Conservation (phyloP, 1,139 yeast genomes). For the Candida neerlandica region DNA sequence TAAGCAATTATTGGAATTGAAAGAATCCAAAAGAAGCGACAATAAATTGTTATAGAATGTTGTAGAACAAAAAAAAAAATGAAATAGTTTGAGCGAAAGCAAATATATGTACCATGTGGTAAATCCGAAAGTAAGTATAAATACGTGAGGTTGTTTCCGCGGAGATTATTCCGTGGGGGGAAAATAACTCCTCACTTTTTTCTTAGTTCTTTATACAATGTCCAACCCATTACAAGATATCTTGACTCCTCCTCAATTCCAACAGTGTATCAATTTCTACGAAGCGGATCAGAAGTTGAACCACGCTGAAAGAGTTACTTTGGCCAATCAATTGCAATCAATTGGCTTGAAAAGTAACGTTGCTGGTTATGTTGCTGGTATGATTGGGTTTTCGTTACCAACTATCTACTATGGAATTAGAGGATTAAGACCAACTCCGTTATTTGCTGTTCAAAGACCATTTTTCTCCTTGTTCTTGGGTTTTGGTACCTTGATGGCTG, state of each 20-base stretch:
- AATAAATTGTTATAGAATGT: slow-evolving; percentile 44
- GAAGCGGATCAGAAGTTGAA: slow-evolving; percentile 44
- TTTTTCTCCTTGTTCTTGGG: slow-evolving; percentile 38
- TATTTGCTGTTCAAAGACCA: slow-evolving; percentile 29
- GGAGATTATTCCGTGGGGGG: background rate
- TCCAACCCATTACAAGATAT: slow-evolving; percentile 15
- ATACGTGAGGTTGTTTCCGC: background rate
- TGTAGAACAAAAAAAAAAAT: background rate
- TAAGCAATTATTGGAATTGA: slow-evolving; percentile 62
- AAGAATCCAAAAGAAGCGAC: slow-evolving; percentile 69
- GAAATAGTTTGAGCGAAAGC: no score
- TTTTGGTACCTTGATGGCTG: slow-evolving; percentile 26
- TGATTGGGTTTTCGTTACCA: slow-evolving; percentile 29
- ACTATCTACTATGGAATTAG: slow-evolving; percentile 23
- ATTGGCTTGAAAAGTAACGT: slow-evolving; percentile 30
- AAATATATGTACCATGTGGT: background rate
- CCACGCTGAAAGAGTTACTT: slow-evolving; percentile 31
- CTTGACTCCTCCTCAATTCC: slow-evolving; percentile 32
- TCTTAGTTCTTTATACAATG: background rate
- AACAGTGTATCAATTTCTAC: slow-evolving; percentile 42
- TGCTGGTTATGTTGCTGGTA: slow-evolving; percentile 29
- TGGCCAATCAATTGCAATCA: slow-evolving; percentile 34
- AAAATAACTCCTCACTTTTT: background rate
- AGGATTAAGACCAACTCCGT: slow-evolving; percentile 10
- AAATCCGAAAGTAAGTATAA: background rate